phyloP scores from a whole-genome alignment of 2,329 filamentous ascomycete genomes.

The Sclerotinia sclerotiorum region DNA sequence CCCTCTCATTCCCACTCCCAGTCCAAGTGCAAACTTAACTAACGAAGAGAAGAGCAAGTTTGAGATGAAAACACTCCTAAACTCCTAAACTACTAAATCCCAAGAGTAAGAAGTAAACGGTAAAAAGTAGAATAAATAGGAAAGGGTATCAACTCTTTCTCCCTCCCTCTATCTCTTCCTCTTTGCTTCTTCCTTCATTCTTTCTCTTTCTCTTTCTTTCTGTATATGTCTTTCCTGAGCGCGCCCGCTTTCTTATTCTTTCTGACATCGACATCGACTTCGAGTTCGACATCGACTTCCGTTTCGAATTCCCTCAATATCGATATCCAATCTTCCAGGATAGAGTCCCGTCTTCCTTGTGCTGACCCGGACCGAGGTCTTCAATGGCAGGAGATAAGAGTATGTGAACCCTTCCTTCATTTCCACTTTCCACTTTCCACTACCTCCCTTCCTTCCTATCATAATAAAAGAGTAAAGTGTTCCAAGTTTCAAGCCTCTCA shows the following conservation, averaged over 20 bases:
- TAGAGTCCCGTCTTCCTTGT: not conserved
- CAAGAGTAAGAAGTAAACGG: not conserved
- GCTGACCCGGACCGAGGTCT: not conserved
- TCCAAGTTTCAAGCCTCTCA: not conserved
- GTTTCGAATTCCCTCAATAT: not conserved
- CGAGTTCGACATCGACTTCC: not conserved
- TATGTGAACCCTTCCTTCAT: not conserved
- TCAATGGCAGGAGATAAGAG: not conserved
- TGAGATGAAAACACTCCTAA: too few relatives aligned
- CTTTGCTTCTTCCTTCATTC: too few relatives aligned
- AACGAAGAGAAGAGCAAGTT: too few relatives aligned
- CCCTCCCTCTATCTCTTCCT: too few relatives aligned
- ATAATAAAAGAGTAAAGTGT: not conserved
- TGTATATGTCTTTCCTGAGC: not conserved
- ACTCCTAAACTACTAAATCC: too few relatives aligned
- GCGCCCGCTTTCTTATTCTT: not conserved
- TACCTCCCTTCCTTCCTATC: not conserved
- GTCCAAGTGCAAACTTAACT: too few relatives aligned
- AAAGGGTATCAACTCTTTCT: conserved; percentile 7
- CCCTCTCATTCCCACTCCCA: too few relatives aligned
- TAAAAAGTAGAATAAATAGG: not conserved
- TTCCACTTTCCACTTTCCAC: too few relatives aligned
- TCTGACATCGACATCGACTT: not conserved
- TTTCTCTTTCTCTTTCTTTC: too few relatives aligned
- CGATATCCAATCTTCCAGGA: not conserved